Base-by-base conservation (phyloP, 2,329 filamentous ascomycete species). In the Coleophoma eucalyptorum region DNA sequence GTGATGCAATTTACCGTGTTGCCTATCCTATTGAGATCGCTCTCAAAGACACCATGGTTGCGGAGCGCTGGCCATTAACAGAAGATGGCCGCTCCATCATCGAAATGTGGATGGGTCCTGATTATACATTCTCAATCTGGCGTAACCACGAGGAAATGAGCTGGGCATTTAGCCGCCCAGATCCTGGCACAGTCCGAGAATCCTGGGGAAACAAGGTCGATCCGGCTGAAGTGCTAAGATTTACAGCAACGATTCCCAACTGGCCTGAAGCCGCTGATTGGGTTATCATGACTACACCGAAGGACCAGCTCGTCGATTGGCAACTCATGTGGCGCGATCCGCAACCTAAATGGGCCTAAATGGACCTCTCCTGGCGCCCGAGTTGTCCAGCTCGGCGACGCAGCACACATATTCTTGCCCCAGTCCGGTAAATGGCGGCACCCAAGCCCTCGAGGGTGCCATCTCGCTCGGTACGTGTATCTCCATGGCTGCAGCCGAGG, bases 1-100 rank as follows among this genome's bases (percentile, higher is more conserved):
- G 71, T 6, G 63, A 69, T 49, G 68, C 72, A 10, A 71, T 73
- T 38, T 70, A 66, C 52, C 60, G 68, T 15, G 33, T 46, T 18
- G 46, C 51, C 19, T 55, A 37, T 41, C 48, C 51, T 18, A 32
- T 44, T 32, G 46, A 50, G 40, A 15, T 44, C 8, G 37, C 45
- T 21, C 10, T 43, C 6, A 26, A 15, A 32, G 34, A 54, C 34
- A 18, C 16, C 16, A 31, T 35, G 16, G 43, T 53, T 19, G 19
- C 15, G 15, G 13, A 75, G 66, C 1, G 77, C 55, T 35, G 33
- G 33, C n/a, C n/a, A n/a, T n/a, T n/a, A n/a, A n/a, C n/a, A n/a
- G n/a, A n/a, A n/a, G n/a, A n/a, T n/a, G n/a, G n/a, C n/a, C n/a
- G n/a, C n/a, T n/a, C n/a, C n/a, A n/a, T n/a, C n/a, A n/a, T n/a